Evolutionary conservation across 106 monocot genomes (phyloP).

Genomic region (Dioscorea zingiberensis): DNA sequence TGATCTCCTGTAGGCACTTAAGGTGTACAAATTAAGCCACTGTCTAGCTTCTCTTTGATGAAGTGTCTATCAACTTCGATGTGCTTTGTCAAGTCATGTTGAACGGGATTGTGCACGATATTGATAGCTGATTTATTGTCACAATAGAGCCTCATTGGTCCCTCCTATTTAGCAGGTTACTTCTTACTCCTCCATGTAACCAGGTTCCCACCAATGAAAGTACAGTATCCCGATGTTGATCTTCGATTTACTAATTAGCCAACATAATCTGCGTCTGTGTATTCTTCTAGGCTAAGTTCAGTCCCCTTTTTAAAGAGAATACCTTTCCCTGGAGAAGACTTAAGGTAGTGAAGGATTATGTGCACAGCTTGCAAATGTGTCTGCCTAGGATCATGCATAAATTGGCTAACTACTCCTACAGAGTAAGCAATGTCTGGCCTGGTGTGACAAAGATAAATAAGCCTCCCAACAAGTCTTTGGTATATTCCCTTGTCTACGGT

Average conservation of each 20-base stretch:
- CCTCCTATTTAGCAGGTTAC: no score
- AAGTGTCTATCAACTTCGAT: no score
- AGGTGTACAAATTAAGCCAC: no score
- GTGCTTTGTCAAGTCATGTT: no score
- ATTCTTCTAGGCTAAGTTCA: background rate
- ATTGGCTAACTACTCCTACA: constrained; percentile 1
- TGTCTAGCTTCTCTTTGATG: no score
- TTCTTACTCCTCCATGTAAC: no score
- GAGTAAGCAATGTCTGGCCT: constrained; percentile 3
- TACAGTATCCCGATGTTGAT: constrained; percentile 9
- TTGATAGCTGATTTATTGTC: no score
- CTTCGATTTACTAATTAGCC: background rate
- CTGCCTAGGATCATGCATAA: constrained; percentile 5
- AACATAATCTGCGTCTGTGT: constrained; percentile 6
- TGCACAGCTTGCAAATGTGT: background rate
- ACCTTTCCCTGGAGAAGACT: constrained; percentile 6
- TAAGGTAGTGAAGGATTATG: background rate
- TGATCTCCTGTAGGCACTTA: no score
- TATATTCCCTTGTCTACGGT: constrained; percentile 2
- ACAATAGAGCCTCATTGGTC: no score
- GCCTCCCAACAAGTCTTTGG: constrained; percentile 7
- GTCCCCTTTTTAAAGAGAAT: constrained; percentile 2
- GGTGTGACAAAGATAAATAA: constrained; percentile 9
- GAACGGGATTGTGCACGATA: no score
- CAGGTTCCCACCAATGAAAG: constrained; percentile 1